Conservation (phyloP, 768 basidiomycete species). For the Rhizopogon vinicolor region DNA sequence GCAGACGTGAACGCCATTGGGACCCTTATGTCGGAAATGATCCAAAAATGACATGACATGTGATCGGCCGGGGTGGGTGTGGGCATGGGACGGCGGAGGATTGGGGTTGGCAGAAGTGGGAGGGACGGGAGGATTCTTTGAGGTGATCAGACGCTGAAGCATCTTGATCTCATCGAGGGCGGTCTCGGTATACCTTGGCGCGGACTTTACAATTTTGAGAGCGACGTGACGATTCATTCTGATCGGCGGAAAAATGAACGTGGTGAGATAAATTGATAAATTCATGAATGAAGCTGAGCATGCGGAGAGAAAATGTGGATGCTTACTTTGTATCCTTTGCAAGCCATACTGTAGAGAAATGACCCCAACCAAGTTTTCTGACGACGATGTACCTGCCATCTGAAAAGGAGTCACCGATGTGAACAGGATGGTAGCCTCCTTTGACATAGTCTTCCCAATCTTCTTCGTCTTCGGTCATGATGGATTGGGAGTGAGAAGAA, state of each 20-base stretch:
- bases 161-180: slow-evolving; percentile 99
- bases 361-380: slow-evolving; percentile 93
- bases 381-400: slow-evolving; percentile 87
- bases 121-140: slow-evolving; percentile 52
- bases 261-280: slow-evolving; percentile 9
- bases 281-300: neutral
- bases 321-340: slow-evolving; percentile 77
- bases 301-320: slow-evolving; percentile 2
- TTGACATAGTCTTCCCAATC: slow-evolving; percentile 88
- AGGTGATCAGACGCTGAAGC: slow-evolving; percentile 89
- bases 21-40: slow-evolving; percentile 95
- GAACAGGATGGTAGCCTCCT: slow-evolving; percentile 88
- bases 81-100: slow-evolving; percentile 49
- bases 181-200: slow-evolving; percentile 94
- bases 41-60: slow-evolving; percentile 98
- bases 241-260: slow-evolving; percentile 12
- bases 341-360: slow-evolving; percentile 93
- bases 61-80: slow-evolving; percentile 80
- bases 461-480: slow-evolving; percentile 90
- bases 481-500: slow-evolving; percentile 68
- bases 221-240: slow-evolving; percentile 97
- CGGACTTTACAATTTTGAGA: slow-evolving; percentile 98
- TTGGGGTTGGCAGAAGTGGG: slow-evolving; percentile 46
- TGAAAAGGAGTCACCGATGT: slow-evolving; percentile 89
- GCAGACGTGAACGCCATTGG: slow-evolving; percentile 96